These are phyloP conservation scores for Phytophthora pinifolia DNA, from an alignment of 352 stramenopile genomes.

Conservation along the genomic window DNA sequence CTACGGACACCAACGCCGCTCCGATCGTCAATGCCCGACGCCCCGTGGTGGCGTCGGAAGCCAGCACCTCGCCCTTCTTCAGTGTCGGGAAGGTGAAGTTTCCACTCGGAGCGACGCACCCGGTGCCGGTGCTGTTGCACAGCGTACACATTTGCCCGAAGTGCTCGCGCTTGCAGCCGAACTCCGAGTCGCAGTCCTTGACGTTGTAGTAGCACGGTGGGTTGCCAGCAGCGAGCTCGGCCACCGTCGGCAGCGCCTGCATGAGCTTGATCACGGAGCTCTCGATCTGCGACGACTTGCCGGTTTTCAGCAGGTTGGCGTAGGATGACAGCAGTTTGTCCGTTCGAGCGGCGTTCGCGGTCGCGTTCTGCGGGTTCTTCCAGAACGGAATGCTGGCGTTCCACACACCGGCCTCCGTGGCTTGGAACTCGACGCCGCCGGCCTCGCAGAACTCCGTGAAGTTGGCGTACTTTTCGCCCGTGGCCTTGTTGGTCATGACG, in stretches of 20 bases:
- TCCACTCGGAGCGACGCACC: constrained; percentile 25
- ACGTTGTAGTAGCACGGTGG: constrained; percentile 69
- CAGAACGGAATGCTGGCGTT: constrained; percentile 59
- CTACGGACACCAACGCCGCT: constrained; percentile 12
- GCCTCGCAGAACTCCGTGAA: constrained; percentile 70
- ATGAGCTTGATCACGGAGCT: constrained; percentile 37
- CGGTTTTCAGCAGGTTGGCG: constrained; percentile 29
- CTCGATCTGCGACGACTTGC: constrained; percentile 37
- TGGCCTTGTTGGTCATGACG: constrained; percentile 39
- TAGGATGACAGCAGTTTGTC: constrained; percentile 51
- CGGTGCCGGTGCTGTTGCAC: constrained; percentile 32
- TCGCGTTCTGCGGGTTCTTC: constrained; percentile 50
- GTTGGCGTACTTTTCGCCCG: constrained; percentile 45
- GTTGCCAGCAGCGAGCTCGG: constrained; percentile 44
- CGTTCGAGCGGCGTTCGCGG: constrained; percentile 43
- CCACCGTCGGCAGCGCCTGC: constrained; percentile 44
- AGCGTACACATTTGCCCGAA: constrained; percentile 61
- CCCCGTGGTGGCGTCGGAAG: constrained; percentile 2
- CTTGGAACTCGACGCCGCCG: constrained; percentile 64
- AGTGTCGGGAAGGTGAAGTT: constrained; percentile 48
- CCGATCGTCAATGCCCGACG: constrained; percentile 5
- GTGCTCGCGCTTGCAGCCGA: constrained; percentile 61
- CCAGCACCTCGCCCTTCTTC: constrained; percentile 22
- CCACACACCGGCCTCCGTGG: constrained; percentile 31
- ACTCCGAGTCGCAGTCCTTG: constrained; percentile 42